Percentiles rank a stretch among this genome's conserved stretches.
phyloP scores from a whole-genome alignment of 306 rosid species.

The Mucuna pruriens region DNA sequence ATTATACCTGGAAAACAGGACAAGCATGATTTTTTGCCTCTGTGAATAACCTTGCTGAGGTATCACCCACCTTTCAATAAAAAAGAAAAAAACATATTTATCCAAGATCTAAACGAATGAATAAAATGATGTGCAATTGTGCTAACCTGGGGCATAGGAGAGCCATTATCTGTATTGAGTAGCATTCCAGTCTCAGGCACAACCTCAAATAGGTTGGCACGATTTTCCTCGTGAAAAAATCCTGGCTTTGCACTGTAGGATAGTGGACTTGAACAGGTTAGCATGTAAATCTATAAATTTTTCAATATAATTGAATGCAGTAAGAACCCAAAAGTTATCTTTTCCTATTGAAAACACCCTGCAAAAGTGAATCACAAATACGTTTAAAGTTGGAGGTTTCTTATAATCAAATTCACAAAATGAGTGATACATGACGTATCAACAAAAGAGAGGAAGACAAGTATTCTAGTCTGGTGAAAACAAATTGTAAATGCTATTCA shows the following conservation, averaged over 20 bases:
- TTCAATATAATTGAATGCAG: slow-evolving; percentile 17
- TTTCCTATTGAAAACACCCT: slow-evolving; percentile 23
- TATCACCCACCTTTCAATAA: slow-evolving; percentile 73
- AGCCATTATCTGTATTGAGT: slow-evolving; percentile 93
- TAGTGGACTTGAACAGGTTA: slow-evolving; percentile 42
- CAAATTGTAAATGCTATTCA: slow-evolving; percentile 31
- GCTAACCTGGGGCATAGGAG: slow-evolving; percentile 89
- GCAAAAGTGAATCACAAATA: background rate
- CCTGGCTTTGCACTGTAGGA: slow-evolving; percentile 92
- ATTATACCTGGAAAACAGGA: slow-evolving; percentile 81
- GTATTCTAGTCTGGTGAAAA: slow-evolving; percentile 23
- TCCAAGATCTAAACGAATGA: slow-evolving; percentile 14
- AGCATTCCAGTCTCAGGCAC: slow-evolving; percentile 93
- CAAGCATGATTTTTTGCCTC: slow-evolving; percentile 52
- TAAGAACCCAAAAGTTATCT: background rate
- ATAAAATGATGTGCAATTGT: slow-evolving; percentile 19
- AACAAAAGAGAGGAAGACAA: slow-evolving; percentile 4
- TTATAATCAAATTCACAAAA: slow-evolving; percentile 5
- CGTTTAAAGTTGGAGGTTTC: slow-evolving; percentile 21
- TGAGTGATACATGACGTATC: slow-evolving; percentile 16
- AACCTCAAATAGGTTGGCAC: slow-evolving; percentile 89
- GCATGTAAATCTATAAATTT: slow-evolving; percentile 13
- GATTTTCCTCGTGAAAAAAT: slow-evolving; percentile 89
- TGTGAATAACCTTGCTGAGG: slow-evolving; percentile 50
- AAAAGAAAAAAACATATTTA: background rate